phyloP scores from a whole-genome alignment of 768 basidiomycete species.

The Agaricus blazei region DNA sequence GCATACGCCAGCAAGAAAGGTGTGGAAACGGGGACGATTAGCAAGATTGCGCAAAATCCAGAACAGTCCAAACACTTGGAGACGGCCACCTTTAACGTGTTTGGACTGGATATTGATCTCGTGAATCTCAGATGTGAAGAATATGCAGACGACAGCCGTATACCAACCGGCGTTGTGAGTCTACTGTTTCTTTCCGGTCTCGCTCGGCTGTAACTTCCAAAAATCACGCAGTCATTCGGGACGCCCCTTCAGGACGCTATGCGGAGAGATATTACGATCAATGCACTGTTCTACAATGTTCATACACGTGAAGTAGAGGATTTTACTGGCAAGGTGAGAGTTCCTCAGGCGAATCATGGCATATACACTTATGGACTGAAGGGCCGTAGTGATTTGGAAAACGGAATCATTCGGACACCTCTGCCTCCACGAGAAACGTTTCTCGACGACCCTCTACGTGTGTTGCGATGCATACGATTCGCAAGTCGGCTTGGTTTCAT shows the following conservation, averaged over 20 bases:
- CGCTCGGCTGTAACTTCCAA: background rate
- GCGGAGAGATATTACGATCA: conserved; percentile 91
- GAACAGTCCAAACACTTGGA: conserved; percentile 98
- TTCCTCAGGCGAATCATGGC: background rate
- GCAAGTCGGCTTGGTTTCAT: conserved; percentile 85
- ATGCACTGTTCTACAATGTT: conserved; percentile 93
- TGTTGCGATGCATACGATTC: conserved; percentile 89
- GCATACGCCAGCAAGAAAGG: conserved; percentile 51
- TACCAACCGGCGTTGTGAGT: conserved; percentile 82
- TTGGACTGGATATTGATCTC: conserved; percentile 84
- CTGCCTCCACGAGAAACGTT: conserved; percentile 85
- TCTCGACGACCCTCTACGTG: conserved; percentile 87
- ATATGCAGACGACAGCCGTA: conserved; percentile 83
- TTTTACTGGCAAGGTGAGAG: conserved; percentile 64
- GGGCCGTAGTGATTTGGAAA: conserved; percentile 81
- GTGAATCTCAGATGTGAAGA: conserved; percentile 93
- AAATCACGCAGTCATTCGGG: conserved; percentile 65
- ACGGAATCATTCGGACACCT: conserved; percentile 83
- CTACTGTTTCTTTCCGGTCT: background rate
- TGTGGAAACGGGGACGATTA: conserved; percentile 53
- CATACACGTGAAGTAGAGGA: conserved; percentile 86
- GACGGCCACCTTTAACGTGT: conserved; percentile 80
- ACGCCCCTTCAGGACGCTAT: conserved; percentile 89
- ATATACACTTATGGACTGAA: conserved; percentile 23
- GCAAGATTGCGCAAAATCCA: conserved; percentile 89